A percentile compares a stretch with the other conserved stretches of the same genome.
Conservation (phyloP, 192 early-diverging fungal species). For the Radiomyces spectabilis region DNA sequence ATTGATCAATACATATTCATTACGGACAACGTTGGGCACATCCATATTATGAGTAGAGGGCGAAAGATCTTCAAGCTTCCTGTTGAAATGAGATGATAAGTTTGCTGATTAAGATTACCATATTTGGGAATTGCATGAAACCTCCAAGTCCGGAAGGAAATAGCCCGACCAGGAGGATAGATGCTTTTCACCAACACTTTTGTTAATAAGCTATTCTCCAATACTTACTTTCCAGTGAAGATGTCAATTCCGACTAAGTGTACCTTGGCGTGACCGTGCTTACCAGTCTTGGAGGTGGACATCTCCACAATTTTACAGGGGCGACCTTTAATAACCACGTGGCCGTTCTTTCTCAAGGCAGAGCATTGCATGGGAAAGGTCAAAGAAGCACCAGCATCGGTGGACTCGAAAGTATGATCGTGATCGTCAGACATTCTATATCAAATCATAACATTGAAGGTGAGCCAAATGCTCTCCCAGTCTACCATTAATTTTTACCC, state of each 20-base stretch:
- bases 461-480: too few species aligned
- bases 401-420: slow-evolving; percentile 65
- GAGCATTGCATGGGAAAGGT: slow-evolving; percentile 99
- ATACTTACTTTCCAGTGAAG: slow-evolving; percentile 79
- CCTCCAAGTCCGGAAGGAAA: too few species aligned
- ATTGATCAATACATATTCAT: slow-evolving; percentile 78
- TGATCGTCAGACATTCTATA: slow-evolving; percentile 52
- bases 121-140: too few species aligned
- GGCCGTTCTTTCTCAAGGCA: slow-evolving; percentile 97
- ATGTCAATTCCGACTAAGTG: slow-evolving; percentile 89
- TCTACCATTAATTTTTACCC: too few species aligned
- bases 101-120: too few species aligned
- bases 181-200: too few species aligned
- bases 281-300: slow-evolving; percentile 99
- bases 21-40: slow-evolving; percentile 88
- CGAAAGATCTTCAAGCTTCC: slow-evolving; percentile 96
- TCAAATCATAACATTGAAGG: neutral
- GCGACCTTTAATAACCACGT: slow-evolving; percentile 95
- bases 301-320: slow-evolving; percentile 99
- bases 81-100: neutral
- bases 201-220: too few species aligned
- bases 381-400: slow-evolving; percentile 76
- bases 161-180: too few species aligned
- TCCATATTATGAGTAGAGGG: slow-evolving; percentile 99
- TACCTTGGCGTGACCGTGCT: slow-evolving; percentile 99